Base-by-base conservation (phyloP, 2,329 filamentous ascomycete species). In the Fusarium abutilonis region DNA sequence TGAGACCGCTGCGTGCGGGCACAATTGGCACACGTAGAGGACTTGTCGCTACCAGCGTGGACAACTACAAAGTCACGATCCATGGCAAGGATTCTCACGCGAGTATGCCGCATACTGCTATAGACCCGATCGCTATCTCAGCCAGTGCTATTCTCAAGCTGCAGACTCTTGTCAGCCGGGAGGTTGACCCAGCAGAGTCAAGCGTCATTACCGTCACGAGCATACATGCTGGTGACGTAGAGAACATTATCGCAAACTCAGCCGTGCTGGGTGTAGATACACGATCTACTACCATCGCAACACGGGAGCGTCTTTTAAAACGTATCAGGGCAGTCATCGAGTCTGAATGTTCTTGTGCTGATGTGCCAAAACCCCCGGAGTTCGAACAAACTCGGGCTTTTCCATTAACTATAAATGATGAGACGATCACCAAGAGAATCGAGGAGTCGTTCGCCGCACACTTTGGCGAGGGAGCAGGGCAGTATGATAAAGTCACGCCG, bases 381-480 rank as follows among this genome's bases (percentile, higher is more conserved):
- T 76, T 86, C 26, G 74, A 73, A 13, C 70, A 71, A 23, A 79
- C 75, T 0, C 67, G 70, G 0, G 74, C 75, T 3, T 80, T 82
- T 7, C 85, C 85, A 0, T 69, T 83, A 1, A 81, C 82, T 0
- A 75, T 82, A 56, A 87, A 87, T 56, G 83, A 87, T 55, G 75
- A 71, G 0, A 60, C 61, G 0, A 74, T 81, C 0, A 82, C 80
- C 0, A 65, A 64, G 4, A 70, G 65, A 9, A 71, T 87, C 0
- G 77, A 79, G 15, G 67, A 72, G 3, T 72, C 75, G 0, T 87
- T 86, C 60, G 56, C 63, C 0, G 59, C 71, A 2, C 80, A 83
- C 53, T 86, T 87, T 60, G 67, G 58, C 0, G 67, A 68, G 1
- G 62, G 68, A 0, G 3, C 9, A 1, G 34, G 15, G 0, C 31